Evolutionary conservation across 1,139 yeast genomes (phyloP).

Genomic region (Taphrina communis): DNA sequence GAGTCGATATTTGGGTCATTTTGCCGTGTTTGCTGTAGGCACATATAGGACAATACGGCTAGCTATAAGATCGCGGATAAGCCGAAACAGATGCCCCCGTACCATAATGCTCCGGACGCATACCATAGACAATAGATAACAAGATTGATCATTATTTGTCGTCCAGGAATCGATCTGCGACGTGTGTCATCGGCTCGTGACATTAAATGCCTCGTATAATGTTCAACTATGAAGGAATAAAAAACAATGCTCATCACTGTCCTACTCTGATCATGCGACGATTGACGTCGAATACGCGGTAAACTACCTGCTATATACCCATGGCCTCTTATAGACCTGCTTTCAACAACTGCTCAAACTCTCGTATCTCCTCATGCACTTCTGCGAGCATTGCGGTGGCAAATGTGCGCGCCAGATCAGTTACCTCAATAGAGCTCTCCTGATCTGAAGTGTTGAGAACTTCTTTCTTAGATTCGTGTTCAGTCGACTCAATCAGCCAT

Average conservation of each 20-base stretch:
- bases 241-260: background rate
- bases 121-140: too few species aligned
- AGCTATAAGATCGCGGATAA: too few species aligned
- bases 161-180: too few species aligned
- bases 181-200: too few species aligned
- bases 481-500: conserved; percentile 6
- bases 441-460: background rate
- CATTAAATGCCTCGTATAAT: background rate
- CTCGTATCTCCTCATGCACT: conserved; percentile 13
- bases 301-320: background rate
- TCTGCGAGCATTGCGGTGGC: conserved; percentile 12
- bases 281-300: too few species aligned
- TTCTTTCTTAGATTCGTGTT: background rate
- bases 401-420: conserved; percentile 4
- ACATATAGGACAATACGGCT: too few species aligned
- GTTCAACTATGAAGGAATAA: background rate
- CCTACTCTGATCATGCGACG: too few species aligned
- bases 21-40: too few species aligned
- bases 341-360: conserved; percentile 6
- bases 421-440: background rate
- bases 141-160: too few species aligned
- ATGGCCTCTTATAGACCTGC: background rate
- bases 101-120: too few species aligned
- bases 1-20: too few species aligned
- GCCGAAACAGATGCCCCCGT: too few species aligned